These are phyloP conservation scores for Croton setiger DNA, from an alignment of 441 rosid genomes.

Conservation along the genomic window DNA sequence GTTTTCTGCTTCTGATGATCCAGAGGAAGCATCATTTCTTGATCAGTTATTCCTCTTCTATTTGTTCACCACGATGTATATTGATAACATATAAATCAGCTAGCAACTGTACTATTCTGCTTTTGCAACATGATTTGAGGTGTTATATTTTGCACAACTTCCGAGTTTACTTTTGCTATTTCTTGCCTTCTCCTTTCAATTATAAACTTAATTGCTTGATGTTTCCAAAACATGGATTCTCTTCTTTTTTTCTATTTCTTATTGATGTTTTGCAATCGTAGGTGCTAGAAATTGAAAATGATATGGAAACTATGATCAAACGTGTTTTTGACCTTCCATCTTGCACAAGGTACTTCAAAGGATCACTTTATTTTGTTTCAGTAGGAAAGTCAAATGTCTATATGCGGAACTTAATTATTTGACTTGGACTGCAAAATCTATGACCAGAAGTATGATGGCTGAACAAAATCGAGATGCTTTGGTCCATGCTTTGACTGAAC, in stretches of 20 bases:
- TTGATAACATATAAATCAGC: background rate
- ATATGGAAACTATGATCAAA: constrained; percentile 46
- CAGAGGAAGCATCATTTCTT: constrained; percentile 5
- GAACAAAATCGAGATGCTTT: constrained; percentile 45
- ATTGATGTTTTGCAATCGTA: constrained; percentile 24
- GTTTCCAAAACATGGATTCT: constrained; percentile 14
- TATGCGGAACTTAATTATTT: constrained; percentile 26
- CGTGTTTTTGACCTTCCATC: constrained; percentile 60
- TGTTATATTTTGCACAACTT: constrained; percentile 1
- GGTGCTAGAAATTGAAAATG: constrained; percentile 38
- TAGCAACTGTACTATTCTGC: background rate
- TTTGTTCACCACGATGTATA: background rate
- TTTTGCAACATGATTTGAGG: background rate
- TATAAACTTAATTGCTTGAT: background rate
- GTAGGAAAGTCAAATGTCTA: constrained; percentile 2
- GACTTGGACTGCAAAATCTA: constrained; percentile 31
- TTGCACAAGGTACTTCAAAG: constrained; percentile 45
- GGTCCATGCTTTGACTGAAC: constrained; percentile 47
- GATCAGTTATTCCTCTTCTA: constrained; percentile 7
- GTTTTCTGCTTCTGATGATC: constrained; percentile 5
- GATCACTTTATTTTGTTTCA: constrained; percentile 11
- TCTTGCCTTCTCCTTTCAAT: background rate
- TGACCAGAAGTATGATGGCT: constrained; percentile 45
- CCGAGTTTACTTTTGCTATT: background rate
- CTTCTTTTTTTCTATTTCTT: background rate